Evolutionary conservation across 768 basidiomycete species (phyloP).

Genomic region (Crepidotus variabilis): DNA sequence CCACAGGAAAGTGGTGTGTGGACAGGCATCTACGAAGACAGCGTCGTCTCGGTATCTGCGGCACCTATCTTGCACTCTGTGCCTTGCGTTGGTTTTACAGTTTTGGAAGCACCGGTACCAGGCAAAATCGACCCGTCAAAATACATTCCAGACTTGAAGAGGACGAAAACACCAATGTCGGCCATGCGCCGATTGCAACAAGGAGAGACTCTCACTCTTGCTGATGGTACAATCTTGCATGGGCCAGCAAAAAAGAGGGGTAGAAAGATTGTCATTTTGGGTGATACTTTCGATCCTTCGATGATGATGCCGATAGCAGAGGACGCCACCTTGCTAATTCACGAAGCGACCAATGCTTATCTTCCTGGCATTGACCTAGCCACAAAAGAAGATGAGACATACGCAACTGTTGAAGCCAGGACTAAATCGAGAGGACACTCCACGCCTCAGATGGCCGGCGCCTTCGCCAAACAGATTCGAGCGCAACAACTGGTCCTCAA

Average conservation of each 20-base stretch:
- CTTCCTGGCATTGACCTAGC: slow-evolving; percentile 58
- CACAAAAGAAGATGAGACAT: slow-evolving; percentile 60
- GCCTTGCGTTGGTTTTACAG: slow-evolving; percentile 76
- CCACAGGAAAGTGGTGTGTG: slow-evolving; percentile 55
- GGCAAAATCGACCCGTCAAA: slow-evolving; percentile 71
- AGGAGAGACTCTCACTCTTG: slow-evolving; percentile 58
- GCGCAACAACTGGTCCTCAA: slow-evolving; percentile 71
- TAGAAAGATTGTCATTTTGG: slow-evolving; percentile 76
- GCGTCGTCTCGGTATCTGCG: slow-evolving; percentile 60
- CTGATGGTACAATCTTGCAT: slow-evolving; percentile 68
- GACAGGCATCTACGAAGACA: slow-evolving; percentile 59
- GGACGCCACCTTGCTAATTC: slow-evolving; percentile 72
- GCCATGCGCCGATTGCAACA: slow-evolving; percentile 64
- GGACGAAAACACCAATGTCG: slow-evolving; percentile 66
- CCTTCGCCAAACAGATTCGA: slow-evolving; percentile 64
- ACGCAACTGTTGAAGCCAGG: slow-evolving; percentile 55
- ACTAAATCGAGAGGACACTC: slow-evolving; percentile 82
- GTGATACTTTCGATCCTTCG: slow-evolving; percentile 83
- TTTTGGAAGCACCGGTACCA: slow-evolving; percentile 66
- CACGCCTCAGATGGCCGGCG: slow-evolving; percentile 87
- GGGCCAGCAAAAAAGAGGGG: slow-evolving; percentile 66
- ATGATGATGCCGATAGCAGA: slow-evolving; percentile 55
- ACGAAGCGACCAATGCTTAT: slow-evolving; percentile 90
- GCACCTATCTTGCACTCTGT: slow-evolving; percentile 79
- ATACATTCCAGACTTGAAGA: slow-evolving; percentile 65